A percentile compares a stretch with the other conserved stretches of the same genome.
Conservation (phyloP, 148 eudicot genomes). For the Mesembryanthemum crystallinum region DNA sequence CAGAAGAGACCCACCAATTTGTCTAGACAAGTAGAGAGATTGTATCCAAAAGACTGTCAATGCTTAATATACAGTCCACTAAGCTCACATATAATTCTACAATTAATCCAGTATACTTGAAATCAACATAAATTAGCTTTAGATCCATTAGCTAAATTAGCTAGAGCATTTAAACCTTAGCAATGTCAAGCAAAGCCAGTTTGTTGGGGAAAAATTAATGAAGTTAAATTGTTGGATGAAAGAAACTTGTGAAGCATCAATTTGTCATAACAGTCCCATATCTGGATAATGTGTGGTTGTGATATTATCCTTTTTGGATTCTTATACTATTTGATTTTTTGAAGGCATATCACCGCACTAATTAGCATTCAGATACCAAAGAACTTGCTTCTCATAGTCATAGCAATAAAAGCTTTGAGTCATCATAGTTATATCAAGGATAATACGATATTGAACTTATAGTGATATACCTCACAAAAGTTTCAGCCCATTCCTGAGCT, state of each 20-base stretch:
- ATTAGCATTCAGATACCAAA: not conserved
- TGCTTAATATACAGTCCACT: not conserved
- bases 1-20: not conserved
- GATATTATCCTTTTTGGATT: too few relatives aligned
- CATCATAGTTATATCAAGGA: not conserved
- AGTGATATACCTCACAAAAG: conserved; percentile 75
- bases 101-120: not conserved
- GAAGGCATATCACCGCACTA: not conserved
- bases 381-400: not conserved
- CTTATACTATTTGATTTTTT: too few relatives aligned
- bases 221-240: not conserved
- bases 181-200: not conserved
- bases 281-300: too few relatives aligned
- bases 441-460: not conserved
- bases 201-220: not conserved
- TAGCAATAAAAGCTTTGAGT: not conserved
- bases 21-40: not conserved
- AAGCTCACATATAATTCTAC: not conserved
- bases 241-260: not conserved
- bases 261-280: not conserved
- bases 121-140: not conserved
- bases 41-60: not conserved
- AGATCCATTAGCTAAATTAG: not conserved
- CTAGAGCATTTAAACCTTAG: not conserved
- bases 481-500: conserved; percentile 98